phyloP scores from a whole-genome alignment of 805 yeast genomes.

The Candida pseudoglaebosa region DNA sequence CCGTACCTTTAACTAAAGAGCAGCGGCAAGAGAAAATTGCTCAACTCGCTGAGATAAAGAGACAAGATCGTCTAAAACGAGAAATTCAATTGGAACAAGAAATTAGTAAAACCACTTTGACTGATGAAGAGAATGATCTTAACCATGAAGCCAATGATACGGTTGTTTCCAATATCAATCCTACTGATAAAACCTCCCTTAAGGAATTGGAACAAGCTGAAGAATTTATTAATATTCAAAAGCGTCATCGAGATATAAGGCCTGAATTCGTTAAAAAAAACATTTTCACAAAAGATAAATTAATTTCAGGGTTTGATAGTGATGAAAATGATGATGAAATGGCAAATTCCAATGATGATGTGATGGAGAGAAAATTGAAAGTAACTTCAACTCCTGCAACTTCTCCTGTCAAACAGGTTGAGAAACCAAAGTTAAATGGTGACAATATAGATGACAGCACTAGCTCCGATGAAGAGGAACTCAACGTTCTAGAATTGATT shows the following conservation, averaged over 20 bases:
- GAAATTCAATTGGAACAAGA: slow-evolving; percentile 27
- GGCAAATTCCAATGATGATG: slow-evolving; percentile 4
- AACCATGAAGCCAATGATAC: slow-evolving; percentile 19
- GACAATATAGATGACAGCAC: background rate
- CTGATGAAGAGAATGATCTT: slow-evolving; percentile 39
- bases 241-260: slow-evolving; percentile 24
- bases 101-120: slow-evolving; percentile 26
- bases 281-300: slow-evolving; percentile 25
- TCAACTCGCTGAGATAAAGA: slow-evolving; percentile 17
- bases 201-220: slow-evolving; percentile 30
- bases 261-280: slow-evolving; percentile 26
- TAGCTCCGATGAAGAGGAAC: slow-evolving; percentile 10
- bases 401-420: slow-evolving; percentile 20
- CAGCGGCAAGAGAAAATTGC: slow-evolving; percentile 15
- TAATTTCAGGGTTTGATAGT: slow-evolving; percentile 32
- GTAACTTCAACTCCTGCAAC: slow-evolving; percentile 27
- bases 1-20: slow-evolving; percentile 11
- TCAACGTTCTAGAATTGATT: slow-evolving; percentile 10
- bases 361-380: slow-evolving; percentile 1
- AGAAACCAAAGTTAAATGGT: background rate
- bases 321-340: slow-evolving; percentile 16
- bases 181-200: slow-evolving; percentile 12
- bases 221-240: slow-evolving; percentile 30
- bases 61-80: slow-evolving; percentile 14
- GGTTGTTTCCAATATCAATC: slow-evolving; percentile 15